These are phyloP conservation scores for Eragrostis curvula DNA, from an alignment of 176 grass and related monocot genomes.

Conservation along the genomic window DNA sequence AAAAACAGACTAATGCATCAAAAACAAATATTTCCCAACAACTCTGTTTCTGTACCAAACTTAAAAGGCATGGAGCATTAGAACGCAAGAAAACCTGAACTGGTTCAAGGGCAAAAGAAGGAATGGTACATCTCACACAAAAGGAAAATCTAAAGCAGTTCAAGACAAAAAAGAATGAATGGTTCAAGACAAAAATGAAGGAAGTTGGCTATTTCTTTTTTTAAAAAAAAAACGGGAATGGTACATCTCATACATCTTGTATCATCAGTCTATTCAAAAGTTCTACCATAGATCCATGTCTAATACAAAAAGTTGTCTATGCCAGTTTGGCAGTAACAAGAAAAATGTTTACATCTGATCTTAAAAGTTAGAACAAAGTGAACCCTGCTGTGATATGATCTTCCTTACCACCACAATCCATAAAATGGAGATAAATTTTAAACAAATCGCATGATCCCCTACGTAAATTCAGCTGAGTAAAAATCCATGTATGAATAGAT, in stretches of 20 bases:
- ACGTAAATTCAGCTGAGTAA: background rate
- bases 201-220: background rate
- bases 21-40: background rate
- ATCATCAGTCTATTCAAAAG: slow-evolving; percentile 14
- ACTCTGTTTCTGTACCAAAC: background rate
- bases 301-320: background rate
- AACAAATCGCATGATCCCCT: slow-evolving; percentile 6
- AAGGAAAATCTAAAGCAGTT: background rate
- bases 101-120: background rate
- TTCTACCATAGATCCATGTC: background rate
- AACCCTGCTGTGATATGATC: background rate
- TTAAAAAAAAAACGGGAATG: background rate
- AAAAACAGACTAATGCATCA: too few species aligned
- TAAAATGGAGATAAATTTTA: background rate
- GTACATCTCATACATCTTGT: background rate
- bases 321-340: background rate
- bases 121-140: too few species aligned
- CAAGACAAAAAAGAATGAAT: background rate
- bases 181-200: background rate
- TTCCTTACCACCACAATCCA: background rate
- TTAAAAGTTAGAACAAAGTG: background rate
- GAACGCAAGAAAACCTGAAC: background rate
- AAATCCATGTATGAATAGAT: background rate
- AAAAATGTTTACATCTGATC: slow-evolving; percentile 12
- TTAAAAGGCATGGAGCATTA: background rate